Conservation (phyloP, 2,329 filamentous ascomycete genomes). For the Curvularia eragrostidis region DNA sequence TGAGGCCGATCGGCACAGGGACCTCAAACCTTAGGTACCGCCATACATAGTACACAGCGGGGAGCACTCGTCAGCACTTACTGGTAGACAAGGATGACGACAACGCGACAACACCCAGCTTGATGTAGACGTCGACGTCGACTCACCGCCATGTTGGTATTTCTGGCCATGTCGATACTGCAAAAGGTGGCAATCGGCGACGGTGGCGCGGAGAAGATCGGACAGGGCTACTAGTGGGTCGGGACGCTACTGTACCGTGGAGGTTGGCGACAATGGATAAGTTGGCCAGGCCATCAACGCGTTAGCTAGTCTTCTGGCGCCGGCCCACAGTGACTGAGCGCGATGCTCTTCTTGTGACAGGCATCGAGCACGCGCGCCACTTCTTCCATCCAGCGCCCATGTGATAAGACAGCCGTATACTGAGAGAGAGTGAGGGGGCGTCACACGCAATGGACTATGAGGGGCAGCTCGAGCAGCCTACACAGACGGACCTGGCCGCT, state of each 20-base stretch:
- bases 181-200: background rate
- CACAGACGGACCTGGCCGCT: slow-evolving; percentile 13
- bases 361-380: background rate
- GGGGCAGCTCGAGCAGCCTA: slow-evolving; percentile 8
- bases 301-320: slow-evolving; percentile 2
- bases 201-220: background rate
- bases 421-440: slow-evolving; percentile 2
- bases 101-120: background rate
- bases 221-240: background rate
- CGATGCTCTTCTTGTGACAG: background rate
- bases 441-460: slow-evolving; percentile 8
- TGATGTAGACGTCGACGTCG: background rate
- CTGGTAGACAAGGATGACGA: background rate
- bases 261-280: background rate
- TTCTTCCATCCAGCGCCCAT: background rate
- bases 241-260: background rate
- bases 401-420: background rate
- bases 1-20: slow-evolving; percentile 5
- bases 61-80: background rate
- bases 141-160: background rate
- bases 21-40: background rate
- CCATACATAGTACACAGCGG: too few relatives aligned
- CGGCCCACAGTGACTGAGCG: background rate
- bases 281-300: background rate
- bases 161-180: background rate